Percentiles rank a stretch among this genome's conserved stretches.
These are phyloP conservation scores for Rubroshorea leprosula DNA, from an alignment of 345 rosid genomes.

Conservation along the genomic window DNA sequence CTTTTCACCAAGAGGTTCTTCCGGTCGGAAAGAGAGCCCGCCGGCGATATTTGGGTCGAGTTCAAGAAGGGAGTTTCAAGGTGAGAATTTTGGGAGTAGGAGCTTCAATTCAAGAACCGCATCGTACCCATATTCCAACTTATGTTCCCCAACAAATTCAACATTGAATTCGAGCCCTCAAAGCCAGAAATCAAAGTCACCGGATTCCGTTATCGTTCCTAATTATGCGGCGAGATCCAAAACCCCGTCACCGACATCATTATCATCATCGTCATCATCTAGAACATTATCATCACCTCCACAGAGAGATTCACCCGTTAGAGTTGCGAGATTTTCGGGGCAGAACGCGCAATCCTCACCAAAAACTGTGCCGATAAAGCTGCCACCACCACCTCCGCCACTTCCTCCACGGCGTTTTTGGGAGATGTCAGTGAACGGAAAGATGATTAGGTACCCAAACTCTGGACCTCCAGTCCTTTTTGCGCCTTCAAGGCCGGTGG, in stretches of 20 bases:
- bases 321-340: constrained; percentile 16
- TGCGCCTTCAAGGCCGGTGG: constrained; percentile 35
- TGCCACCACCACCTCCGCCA: constrained; percentile 78
- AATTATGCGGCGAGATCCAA: constrained; percentile 20
- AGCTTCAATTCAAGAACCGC: constrained; percentile 66
- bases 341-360: constrained; percentile 10
- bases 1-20: constrained; percentile 84
- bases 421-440: constrained; percentile 33
- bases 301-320: constrained; percentile 15
- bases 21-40: constrained; percentile 46
- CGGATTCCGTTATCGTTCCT: constrained; percentile 22
- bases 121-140: constrained; percentile 47
- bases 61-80: constrained; percentile 36
- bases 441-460: constrained; percentile 9
- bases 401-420: constrained; percentile 54
- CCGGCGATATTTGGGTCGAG: constrained; percentile 35
- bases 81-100: constrained; percentile 38
- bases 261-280: constrained; percentile 17
- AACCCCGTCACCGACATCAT: constrained; percentile 18
- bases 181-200: constrained; percentile 42
- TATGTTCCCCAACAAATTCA: constrained; percentile 50
- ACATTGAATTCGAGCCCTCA: constrained; percentile 30
- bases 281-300: constrained; percentile 23
- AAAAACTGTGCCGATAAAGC: constrained; percentile 23
- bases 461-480: constrained; percentile 34